Evolutionary conservation across 73 alveolate species (phyloP), one percentile per base, ranked within the genome.

Genomic region (Breviolum minutum): DNA sequence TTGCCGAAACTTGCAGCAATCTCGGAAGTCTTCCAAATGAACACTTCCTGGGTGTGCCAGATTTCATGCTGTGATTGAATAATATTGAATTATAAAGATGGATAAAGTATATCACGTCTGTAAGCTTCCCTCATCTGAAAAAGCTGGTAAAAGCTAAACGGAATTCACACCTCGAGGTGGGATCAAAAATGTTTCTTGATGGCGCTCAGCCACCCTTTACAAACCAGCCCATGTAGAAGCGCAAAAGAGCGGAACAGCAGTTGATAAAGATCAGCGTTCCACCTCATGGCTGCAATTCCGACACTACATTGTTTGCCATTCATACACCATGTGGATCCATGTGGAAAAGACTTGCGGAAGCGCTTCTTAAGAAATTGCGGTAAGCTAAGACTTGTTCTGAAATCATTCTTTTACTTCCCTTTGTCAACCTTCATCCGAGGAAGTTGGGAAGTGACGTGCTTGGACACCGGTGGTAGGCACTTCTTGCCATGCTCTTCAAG

Each of bases 161-260:
- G 82, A 73, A 73, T 12, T 6, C 30, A 73, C 11, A 73, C 82
- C 8, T 6, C 54, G 27, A 2, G 29, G 24, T 19, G 40, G 13
- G 20, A 73, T 24, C 27, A 26, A 24, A 6, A 73, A 20, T 30
- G 26, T 7, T 40, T 40, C 54, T 40, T 40, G 54, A 40, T 40
- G 54, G 54, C 54, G 86, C 86, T 13, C n/a, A 29, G 63, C 22
- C 9, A n/a, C 86, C 86, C 12, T 60, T 12, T 40, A 69, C 90
- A 81, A 81, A 81, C 90, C 90, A 81, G 90, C 54, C 90, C 40
- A 60, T 13, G n/a, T 84, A 84, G 76, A 54, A 84, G 60, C 66
- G 22, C 13, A 84, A 74, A 19, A 84, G 61, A 22, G 93, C 74
- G 17, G 93, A 26, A 22, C 71, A 54, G 61, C 93, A 60, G 93